Conservation (phyloP, 129 eudicot genomes). For the Scalesia atractyloides region DNA sequence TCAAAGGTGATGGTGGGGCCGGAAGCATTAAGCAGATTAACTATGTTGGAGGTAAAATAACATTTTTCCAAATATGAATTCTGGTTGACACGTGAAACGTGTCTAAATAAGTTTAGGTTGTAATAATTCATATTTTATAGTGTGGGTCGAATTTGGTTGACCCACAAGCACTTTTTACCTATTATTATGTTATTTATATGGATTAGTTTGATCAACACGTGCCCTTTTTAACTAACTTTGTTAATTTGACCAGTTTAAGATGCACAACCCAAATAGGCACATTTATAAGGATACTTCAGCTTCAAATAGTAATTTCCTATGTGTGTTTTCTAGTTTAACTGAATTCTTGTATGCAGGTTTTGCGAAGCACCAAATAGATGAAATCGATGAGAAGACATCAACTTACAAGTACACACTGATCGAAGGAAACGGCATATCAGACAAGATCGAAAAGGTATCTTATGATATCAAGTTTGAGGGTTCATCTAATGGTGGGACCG, state of each 20-base stretch:
- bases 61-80: too few relatives aligned
- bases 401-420: not conserved
- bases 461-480: conserved; percentile 4
- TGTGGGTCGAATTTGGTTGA: too few relatives aligned
- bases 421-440: not conserved
- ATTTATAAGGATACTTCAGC: not conserved
- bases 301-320: not conserved
- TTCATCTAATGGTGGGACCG: conserved; percentile 1
- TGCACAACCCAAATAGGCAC: not conserved
- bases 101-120: too few relatives aligned
- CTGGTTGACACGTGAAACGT: too few relatives aligned
- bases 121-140: too few relatives aligned
- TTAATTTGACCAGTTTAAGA: not conserved
- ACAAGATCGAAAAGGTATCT: not conserved
- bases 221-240: not conserved
- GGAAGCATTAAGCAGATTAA: too few relatives aligned
- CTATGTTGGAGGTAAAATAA: too few relatives aligned
- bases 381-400: not conserved
- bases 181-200: too few relatives aligned
- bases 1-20: too few relatives aligned
- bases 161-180: too few relatives aligned
- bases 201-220: too few relatives aligned
- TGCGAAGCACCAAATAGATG: not conserved
- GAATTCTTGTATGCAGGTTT: not conserved
- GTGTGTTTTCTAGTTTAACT: not conserved